Conservation (phyloP, 257 asterid genomes). For the Parsonsia alboflavescens region DNA sequence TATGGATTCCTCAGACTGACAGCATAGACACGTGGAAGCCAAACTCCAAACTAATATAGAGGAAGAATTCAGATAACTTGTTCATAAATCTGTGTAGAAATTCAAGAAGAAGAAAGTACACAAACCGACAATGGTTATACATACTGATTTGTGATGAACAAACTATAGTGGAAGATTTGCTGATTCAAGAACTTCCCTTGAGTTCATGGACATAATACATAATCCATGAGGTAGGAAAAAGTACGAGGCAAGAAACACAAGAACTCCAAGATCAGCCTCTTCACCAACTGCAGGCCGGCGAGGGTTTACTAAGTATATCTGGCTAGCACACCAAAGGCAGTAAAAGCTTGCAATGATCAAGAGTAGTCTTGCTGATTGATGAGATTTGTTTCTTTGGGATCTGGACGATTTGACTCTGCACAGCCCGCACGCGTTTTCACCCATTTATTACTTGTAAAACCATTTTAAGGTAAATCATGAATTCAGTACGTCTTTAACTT, state of each 20-base stretch:
- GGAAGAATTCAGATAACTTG: too few relatives aligned
- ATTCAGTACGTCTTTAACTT: slow-evolving; percentile 1
- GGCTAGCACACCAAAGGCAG: slow-evolving; percentile 76
- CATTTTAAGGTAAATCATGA: background rate
- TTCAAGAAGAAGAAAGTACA: too few relatives aligned
- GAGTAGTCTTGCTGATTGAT: slow-evolving; percentile 40
- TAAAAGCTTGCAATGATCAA: slow-evolving; percentile 42
- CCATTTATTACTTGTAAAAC: background rate
- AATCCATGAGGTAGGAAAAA: slow-evolving; percentile 77
- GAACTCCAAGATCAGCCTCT: slow-evolving; percentile 88
- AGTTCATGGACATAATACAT: slow-evolving; percentile 73
- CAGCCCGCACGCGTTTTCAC: background rate
- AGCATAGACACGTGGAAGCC: too few relatives aligned
- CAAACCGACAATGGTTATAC: background rate
- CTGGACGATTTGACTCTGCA: slow-evolving; percentile 25
- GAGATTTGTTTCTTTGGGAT: slow-evolving; percentile 27
- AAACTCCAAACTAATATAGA: too few relatives aligned
- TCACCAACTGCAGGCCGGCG: slow-evolving; percentile 87
- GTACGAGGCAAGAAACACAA: slow-evolving; percentile 55
- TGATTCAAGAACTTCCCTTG: slow-evolving; percentile 34
- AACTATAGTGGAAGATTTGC: slow-evolving; percentile 43
- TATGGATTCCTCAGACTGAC: too few relatives aligned
- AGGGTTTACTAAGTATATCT: slow-evolving; percentile 64
- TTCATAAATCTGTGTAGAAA: too few relatives aligned
- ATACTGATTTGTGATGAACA: background rate